phyloP scores from a whole-genome alignment of 2,329 filamentous ascomycete species.

The Gyromitra esculenta region DNA sequence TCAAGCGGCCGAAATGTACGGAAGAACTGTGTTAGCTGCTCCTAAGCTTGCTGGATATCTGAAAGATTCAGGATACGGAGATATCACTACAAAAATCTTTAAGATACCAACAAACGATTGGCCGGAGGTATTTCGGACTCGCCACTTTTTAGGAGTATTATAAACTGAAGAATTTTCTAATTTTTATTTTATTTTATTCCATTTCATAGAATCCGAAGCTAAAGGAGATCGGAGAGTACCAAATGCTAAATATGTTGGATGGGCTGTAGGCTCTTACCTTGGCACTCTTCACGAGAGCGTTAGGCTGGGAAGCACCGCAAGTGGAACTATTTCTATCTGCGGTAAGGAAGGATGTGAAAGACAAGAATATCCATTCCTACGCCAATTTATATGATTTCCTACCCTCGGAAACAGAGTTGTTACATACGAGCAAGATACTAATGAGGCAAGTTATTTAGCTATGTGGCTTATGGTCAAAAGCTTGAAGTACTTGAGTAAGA shows the following conservation, averaged over 20 bases:
- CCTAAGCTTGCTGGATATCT: conserved; percentile 13
- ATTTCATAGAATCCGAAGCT: conserved; percentile 20
- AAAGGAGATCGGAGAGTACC: conserved; percentile 38
- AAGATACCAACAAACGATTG: conserved; percentile 23
- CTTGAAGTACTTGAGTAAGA: not conserved
- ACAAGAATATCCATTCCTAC: conserved; percentile 28
- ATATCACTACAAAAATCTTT: conserved; percentile 17
- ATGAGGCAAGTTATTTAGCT: not conserved
- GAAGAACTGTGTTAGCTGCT: conserved; percentile 6
- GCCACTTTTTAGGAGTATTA: not conserved
- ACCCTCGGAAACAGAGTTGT: not conserved
- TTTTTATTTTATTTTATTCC: too few species aligned
- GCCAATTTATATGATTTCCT: conserved; percentile 9
- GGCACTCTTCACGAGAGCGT: not conserved
- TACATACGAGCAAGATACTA: not conserved
- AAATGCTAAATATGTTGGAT: conserved; percentile 18
- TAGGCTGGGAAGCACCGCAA: conserved; percentile 10
- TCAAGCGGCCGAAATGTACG: conserved; percentile 28
- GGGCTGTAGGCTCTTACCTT: not conserved
- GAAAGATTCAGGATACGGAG: conserved; percentile 26
- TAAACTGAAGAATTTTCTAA: not conserved
- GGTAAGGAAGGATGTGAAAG: conserved; percentile 21
- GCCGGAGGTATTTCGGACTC: conserved; percentile 15
- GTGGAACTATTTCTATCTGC: conserved; percentile 8
- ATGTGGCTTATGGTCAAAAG: conserved; percentile 28